These are phyloP conservation scores for Aristolochia fimbriata DNA, from an alignment of 164 flowering plant species.

Conservation along the genomic window DNA sequence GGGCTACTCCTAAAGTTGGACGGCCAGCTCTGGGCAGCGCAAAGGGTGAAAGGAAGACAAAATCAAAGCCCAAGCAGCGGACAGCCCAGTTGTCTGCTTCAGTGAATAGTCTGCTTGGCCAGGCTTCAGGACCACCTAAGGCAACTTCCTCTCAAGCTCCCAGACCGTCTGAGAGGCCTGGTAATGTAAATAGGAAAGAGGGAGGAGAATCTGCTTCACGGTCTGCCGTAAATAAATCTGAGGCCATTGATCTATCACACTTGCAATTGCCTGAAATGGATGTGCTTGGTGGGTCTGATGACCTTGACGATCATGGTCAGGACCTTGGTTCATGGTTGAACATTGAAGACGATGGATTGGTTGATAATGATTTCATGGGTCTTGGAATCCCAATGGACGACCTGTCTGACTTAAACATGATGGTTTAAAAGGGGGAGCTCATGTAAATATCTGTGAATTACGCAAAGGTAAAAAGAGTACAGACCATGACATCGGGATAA, in stretches of 20 bases:
- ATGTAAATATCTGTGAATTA: constrained; percentile 58
- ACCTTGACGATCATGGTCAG: constrained; percentile 45
- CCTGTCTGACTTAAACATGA: constrained; percentile 65
- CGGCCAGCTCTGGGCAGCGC: constrained; percentile 44
- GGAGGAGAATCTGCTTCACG: constrained; percentile 25
- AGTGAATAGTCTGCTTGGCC: constrained; percentile 56
- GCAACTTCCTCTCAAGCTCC: constrained; percentile 24
- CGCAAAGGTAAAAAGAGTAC: constrained; percentile 22
- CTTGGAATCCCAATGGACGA: constrained; percentile 84
- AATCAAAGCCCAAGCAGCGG: constrained; percentile 78
- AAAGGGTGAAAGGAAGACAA: constrained; percentile 78
- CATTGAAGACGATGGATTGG: constrained; percentile 53
- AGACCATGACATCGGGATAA: no score
- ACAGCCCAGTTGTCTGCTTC: constrained; percentile 68
- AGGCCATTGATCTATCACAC: constrained; percentile 52
- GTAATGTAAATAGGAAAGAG: constrained; percentile 21
- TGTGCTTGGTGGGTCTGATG: constrained; percentile 41
- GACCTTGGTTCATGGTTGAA: constrained; percentile 63
- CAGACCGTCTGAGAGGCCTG: constrained; percentile 24
- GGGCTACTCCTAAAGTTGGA: constrained; percentile 44
- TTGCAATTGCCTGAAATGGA: constrained; percentile 65
- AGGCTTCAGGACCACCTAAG: constrained; percentile 44
- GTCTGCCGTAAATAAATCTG: constrained; percentile 29
- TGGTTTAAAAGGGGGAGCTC: constrained; percentile 39
- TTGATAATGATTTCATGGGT: constrained; percentile 58